Base-by-base conservation (phyloP, 768 basidiomycete genomes). In the Kwoniella pini region DNA sequence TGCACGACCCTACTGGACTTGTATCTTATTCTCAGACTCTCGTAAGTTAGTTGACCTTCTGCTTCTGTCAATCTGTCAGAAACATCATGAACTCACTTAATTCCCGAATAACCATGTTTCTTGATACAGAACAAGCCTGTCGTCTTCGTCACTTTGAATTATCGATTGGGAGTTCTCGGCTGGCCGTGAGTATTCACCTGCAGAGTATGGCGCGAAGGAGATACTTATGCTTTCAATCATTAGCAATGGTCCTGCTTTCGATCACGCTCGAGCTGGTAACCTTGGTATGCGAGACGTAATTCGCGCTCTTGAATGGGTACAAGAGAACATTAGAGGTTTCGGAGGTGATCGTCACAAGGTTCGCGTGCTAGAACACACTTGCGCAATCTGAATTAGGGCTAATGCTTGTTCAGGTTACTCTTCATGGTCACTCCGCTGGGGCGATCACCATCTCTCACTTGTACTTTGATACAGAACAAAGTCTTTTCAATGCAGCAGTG, bases 251-350 rank as follows among this genome's bases (percentile, higher is more conserved):
- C 54, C 52, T 7, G 69, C 70, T 38, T 60, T 68, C n/a, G 68
- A 69, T 19, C 61, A 61, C 19, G 68, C 67, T 36, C 63, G 62
- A 12, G 67, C 70, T 4, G 71, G 64, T 27, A 87, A 87, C 60
- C 81, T 81, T 2, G 87, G 87, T 17, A 77, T 88, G 12, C 78
- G 78, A 36, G 88, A 89, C 69, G 85, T 87, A 71, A 77, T 81
- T 1, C 77, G 80, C 28, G 86, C 86, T 0, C 75, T 90, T 0
- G 64, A 78, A 13, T 89, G 87, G 73, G 77, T 88, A 0, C 82
- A 86, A 62, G 80, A 85, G n/a, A 86, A 89, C 64, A 84, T 88
- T 12, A 81, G 79, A 1, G 81, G 81, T 2, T 88, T 88, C 69
- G 86, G 86, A 13, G 87, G 87, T 0, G 84, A 87, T 74, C 82